These are phyloP conservation scores for Mortierella sp. DNA, from an alignment of 371 early-diverging fungal genomes.

Conservation along the genomic window DNA sequence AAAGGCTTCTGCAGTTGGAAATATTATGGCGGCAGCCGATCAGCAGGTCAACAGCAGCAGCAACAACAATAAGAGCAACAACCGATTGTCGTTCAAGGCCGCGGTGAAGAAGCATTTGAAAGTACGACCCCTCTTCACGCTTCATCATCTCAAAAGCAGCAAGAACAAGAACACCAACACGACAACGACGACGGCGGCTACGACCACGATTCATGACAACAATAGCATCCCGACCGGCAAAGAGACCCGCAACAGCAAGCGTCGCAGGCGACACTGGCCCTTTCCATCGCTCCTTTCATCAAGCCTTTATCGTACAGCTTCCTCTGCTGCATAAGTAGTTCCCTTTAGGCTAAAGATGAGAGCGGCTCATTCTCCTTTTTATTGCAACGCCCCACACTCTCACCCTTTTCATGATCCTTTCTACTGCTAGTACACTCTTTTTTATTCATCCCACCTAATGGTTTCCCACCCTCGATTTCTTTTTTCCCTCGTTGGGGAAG, in stretches of 20 bases:
- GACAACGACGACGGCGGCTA: too few relatives aligned
- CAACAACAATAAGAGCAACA: not conserved
- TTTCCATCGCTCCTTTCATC: slow-evolving; percentile 13
- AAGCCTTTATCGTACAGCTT: slow-evolving; percentile 15
- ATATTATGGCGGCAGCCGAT: not conserved
- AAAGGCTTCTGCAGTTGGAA: not conserved
- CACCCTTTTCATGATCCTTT: too few relatives aligned
- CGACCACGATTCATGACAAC: too few relatives aligned
- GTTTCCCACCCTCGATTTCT: too few relatives aligned
- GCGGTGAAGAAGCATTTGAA: slow-evolving; percentile 26
- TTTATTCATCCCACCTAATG: too few relatives aligned
- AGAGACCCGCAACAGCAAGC: not conserved
- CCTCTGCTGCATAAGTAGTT: slow-evolving; percentile 13
- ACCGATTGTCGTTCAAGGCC: slow-evolving; percentile 21
- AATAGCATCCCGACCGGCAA: not conserved
- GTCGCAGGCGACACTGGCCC: slow-evolving; percentile 27
- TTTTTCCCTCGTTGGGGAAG: too few relatives aligned
- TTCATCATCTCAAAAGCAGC: slow-evolving; percentile 3
- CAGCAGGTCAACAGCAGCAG: not conserved
- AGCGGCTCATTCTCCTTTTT: not conserved
- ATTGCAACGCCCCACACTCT: too few relatives aligned
- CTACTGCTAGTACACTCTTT: too few relatives aligned
- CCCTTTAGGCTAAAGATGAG: not conserved
- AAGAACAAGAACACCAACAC: not conserved
- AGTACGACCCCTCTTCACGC: slow-evolving; percentile 17